Conservation (phyloP, 352 stramenopile genomes). For the Blastocystis sp. region DNA sequence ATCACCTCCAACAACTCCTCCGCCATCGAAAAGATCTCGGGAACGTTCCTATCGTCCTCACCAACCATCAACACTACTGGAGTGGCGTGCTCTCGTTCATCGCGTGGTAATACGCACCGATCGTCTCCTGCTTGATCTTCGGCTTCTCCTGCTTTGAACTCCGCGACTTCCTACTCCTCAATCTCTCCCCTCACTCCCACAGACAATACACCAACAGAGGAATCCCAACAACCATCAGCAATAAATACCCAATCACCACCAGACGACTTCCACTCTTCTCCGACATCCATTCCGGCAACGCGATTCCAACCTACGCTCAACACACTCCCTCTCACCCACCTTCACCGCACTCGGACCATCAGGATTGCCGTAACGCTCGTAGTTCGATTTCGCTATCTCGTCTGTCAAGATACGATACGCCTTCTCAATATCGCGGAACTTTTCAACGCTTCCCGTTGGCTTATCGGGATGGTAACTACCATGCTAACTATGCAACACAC, state of each 20-base stretch:
- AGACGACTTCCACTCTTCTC: background rate
- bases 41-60: background rate
- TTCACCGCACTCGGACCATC: constrained; percentile 6
- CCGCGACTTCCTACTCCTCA: background rate
- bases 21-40: constrained; percentile 21
- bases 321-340: background rate
- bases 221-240: constrained; percentile 41
- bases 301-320: constrained; percentile 20
- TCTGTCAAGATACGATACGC: constrained; percentile 39
- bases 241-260: constrained; percentile 32
- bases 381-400: constrained; percentile 21
- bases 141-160: background rate
- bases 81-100: constrained; percentile 20
- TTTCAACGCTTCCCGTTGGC: constrained; percentile 7
- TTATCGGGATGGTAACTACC: constrained; percentile 52
- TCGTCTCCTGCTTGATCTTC: constrained; percentile 28
- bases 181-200: background rate
- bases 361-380: constrained; percentile 46
- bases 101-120: background rate
- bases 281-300: constrained; percentile 12
- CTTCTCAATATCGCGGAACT: constrained; percentile 51
- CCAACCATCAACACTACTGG: background rate
- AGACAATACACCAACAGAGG: constrained; percentile 19
- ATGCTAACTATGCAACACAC: background rate
- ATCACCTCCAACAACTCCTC: constrained; percentile 18